Base-by-base conservation (phyloP, 768 basidiomycete species). In the Trametes gibbosa region DNA sequence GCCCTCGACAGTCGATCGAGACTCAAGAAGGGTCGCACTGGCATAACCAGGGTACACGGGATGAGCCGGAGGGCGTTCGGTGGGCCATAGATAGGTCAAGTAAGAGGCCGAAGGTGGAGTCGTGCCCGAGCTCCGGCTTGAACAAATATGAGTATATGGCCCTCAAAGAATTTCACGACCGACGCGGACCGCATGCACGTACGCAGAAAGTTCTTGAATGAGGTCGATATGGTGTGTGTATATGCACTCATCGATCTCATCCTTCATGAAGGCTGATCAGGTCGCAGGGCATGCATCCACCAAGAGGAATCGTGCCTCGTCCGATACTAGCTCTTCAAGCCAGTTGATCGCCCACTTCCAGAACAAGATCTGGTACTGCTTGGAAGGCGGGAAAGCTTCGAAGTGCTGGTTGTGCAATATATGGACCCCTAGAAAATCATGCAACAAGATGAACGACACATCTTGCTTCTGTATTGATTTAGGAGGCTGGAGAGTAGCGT, bases 331-430 rank as follows among this genome's bases (percentile, higher is more conserved):
- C 13, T 65, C 65, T 70, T 90, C 90, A 37, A 92, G 73, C 37
- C 75, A 68, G 21, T 69, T 66, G 19, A 91, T 80, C 0, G 75
- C 76, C 82, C 85, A 86, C 72, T 91, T 92, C 89, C 89, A 92
- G 68, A 90, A 92, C 2, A 68, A 59, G 48, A 74, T 74, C 61
- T 87, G 88, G 62, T 87, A 90, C 62, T 81, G 76, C 17, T 64
- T 60, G 0, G 89, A 86, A 0, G 89, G 88, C 4, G 89, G 81
- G 65, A 85, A 90, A 25, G 66, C 64, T 50, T 71, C 64, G 40
- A 89, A 79, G 65, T 88, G 86, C 7, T 70, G 60, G 63, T 79
- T 77, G 8, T 79, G 65, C 17, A 90, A 72, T 49, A 92, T 70
- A 21, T 69, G 65, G 25, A 76, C 66, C 54, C 90, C 67, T 21